Evolutionary conservation across 192 early-diverging fungal genomes (phyloP).

Genomic region (Cetraspora pellucida): DNA sequence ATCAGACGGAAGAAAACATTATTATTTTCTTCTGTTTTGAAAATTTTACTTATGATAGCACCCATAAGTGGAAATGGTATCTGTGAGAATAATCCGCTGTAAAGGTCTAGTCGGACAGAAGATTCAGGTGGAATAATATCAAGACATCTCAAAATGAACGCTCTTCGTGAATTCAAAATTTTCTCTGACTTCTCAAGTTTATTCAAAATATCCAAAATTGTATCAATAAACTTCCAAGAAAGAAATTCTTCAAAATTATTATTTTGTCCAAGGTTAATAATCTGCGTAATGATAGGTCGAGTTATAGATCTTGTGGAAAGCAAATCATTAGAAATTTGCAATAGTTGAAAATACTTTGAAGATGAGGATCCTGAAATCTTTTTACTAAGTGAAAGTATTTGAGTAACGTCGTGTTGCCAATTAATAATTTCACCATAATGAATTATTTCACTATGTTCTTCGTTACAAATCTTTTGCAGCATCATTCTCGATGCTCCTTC

Average conservation of each 20-base stretch:
- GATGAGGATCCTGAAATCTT: not conserved
- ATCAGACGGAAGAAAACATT: not conserved
- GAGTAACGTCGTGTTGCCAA: conserved; percentile 21
- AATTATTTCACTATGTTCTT: not conserved
- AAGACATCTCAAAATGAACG: conserved; percentile 25
- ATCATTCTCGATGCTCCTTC: not conserved
- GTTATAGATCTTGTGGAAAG: conserved; percentile 20
- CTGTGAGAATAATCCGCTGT: conserved; percentile 17
- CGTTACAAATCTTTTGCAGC: not conserved
- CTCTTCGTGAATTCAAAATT: conserved; percentile 20
- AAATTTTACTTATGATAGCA: conserved; percentile 17
- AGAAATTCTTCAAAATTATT: not conserved
- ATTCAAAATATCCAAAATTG: conserved; percentile 1
- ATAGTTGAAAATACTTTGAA: not conserved
- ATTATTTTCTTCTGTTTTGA: not conserved
- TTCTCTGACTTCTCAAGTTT: conserved; percentile 2
- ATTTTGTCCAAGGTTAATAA: conserved; percentile 4
- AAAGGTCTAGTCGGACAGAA: conserved; percentile 6
- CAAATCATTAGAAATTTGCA: conserved; percentile 31
- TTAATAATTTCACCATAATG: not conserved
- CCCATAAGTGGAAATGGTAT: conserved; percentile 8
- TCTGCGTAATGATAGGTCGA: not conserved
- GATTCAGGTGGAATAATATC: conserved; percentile 15
- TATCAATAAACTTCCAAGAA: not conserved
- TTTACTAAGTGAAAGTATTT: conserved; percentile 24